A percentile compares a stretch with the other conserved stretches of the same genome.
Conservation (phyloP, 768 basidiomycete genomes). For the Mycena rebaudengoi region DNA sequence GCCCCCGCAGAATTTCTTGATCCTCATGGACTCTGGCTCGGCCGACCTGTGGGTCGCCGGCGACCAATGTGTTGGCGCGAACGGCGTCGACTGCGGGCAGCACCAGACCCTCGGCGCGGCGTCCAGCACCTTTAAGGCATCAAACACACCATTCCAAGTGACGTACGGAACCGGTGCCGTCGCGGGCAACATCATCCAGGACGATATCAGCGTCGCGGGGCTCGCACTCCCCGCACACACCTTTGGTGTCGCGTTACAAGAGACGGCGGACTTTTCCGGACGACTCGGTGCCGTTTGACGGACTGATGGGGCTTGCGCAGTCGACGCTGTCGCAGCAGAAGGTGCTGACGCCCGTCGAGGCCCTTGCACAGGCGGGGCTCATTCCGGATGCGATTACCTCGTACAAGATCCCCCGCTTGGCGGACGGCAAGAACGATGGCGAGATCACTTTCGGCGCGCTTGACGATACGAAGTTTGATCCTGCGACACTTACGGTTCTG, state of each 20-base stretch:
- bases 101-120: constrained; percentile 74
- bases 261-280: constrained; percentile 70
- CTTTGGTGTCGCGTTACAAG: constrained; percentile 71
- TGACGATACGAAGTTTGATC: constrained; percentile 73
- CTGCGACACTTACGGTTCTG: constrained; percentile 63
- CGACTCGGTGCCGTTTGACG: constrained; percentile 64
- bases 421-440: constrained; percentile 77
- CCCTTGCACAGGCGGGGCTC: constrained; percentile 64
- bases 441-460: constrained; percentile 79
- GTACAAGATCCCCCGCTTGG: constrained; percentile 81
- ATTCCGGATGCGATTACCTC: constrained; percentile 75
- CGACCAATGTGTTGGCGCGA: constrained; percentile 59
- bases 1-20: constrained; percentile 60
- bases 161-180: constrained; percentile 78
- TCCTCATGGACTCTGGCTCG: constrained; percentile 78
- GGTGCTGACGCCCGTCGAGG: constrained; percentile 74
- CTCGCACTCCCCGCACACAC: constrained; percentile 63
- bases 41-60: constrained; percentile 74
- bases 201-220: constrained; percentile 71
- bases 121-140: constrained; percentile 70
- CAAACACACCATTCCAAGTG: constrained; percentile 60
- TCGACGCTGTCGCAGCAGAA: constrained; percentile 75
- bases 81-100: constrained; percentile 56
- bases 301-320: constrained; percentile 81
- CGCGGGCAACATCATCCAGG: constrained; percentile 67